Conservation (phyloP, 345 rosid genomes). For the rapeseed (Brassica napus) region DNA sequence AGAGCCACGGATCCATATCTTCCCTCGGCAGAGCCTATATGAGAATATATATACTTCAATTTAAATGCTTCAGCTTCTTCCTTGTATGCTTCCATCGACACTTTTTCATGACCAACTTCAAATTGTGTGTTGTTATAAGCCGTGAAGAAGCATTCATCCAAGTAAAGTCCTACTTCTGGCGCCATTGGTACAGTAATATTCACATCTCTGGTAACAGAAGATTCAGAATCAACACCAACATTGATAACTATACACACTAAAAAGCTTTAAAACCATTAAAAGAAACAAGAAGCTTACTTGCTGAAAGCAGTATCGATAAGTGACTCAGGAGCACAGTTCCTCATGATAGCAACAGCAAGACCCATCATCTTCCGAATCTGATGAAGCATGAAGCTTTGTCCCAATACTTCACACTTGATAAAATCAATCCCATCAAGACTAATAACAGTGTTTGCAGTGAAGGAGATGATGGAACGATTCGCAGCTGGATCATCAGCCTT, state of each 20-base stretch:
- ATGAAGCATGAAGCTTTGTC: constrained; percentile 99
- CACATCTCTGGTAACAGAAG: constrained; percentile 51
- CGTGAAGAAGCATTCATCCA: constrained; percentile 83
- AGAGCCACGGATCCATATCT: constrained; percentile 78
- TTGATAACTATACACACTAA: too few species aligned
- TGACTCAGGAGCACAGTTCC: constrained; percentile 71
- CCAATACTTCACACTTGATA: constrained; percentile 85
- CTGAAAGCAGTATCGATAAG: constrained; percentile 66
- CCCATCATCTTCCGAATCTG: constrained; percentile 95
- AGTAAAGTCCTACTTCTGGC: constrained; percentile 87
- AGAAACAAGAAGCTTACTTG: constrained; percentile 48
- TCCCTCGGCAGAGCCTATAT: constrained; percentile 66
- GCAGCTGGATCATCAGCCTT: constrained; percentile 89
- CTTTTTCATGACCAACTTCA: constrained; percentile 72
- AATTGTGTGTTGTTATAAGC: constrained; percentile 69
- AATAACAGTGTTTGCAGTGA: constrained; percentile 56
- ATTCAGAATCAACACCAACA: not conserved
- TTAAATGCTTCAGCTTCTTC: constrained; percentile 81
- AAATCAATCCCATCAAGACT: constrained; percentile 76
- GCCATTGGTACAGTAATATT: constrained; percentile 80
- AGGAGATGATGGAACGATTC: constrained; percentile 61
- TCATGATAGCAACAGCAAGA: constrained; percentile 83
- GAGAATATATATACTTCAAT: constrained; percentile 72
- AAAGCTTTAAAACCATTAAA: not conserved
- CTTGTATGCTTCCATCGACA: constrained; percentile 69